Evolutionary conservation across 2,329 filamentous ascomycete genomes (phyloP).

Genomic region (Proliferodiscus dingleyae): DNA sequence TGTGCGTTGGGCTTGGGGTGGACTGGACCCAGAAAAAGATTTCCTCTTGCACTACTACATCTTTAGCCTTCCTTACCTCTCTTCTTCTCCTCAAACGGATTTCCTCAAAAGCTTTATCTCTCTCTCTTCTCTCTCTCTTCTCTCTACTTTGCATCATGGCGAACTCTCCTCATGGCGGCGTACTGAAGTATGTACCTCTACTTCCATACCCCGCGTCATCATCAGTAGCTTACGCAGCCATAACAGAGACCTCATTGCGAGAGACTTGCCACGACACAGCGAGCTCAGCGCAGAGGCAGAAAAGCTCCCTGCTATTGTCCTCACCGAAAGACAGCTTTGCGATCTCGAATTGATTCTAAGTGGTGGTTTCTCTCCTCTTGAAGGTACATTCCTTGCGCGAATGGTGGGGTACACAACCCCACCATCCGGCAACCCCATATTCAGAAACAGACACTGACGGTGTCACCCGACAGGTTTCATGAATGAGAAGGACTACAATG

Average conservation of each 20-base stretch:
- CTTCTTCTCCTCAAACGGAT: conserved; percentile 5
- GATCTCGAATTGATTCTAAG: conserved; percentile 97
- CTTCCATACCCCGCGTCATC: conserved; percentile 2
- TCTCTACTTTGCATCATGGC: conserved; percentile 45
- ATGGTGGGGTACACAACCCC: conserved; percentile 25
- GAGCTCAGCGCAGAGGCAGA: conserved; percentile 82
- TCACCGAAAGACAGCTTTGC: conserved; percentile 93
- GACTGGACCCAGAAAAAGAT: conserved; percentile 1
- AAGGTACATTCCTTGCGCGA: conserved; percentile 57
- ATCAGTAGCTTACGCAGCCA: conserved; percentile 10
- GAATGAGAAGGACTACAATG: conserved; percentile 94
- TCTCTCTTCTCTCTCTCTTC: conserved; percentile 1
- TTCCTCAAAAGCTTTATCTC: conserved; percentile 2
- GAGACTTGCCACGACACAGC: conserved; percentile 77
- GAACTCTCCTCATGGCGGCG: conserved; percentile 76
- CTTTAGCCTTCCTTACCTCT: conserved; percentile 1
- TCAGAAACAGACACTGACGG: conserved; percentile 10
- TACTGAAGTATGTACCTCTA: conserved; percentile 64
- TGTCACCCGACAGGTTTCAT: conserved; percentile 67
- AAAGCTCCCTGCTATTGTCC: conserved; percentile 73
- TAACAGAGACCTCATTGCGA: conserved; percentile 72
- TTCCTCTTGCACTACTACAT: conserved; percentile 1
- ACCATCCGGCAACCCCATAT: conserved; percentile 7
- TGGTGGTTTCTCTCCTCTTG: conserved; percentile 94
- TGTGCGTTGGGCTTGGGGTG: no score